Conservation (phyloP, 768 basidiomycete genomes). For the Hygrophoropsis aurantiaca region DNA sequence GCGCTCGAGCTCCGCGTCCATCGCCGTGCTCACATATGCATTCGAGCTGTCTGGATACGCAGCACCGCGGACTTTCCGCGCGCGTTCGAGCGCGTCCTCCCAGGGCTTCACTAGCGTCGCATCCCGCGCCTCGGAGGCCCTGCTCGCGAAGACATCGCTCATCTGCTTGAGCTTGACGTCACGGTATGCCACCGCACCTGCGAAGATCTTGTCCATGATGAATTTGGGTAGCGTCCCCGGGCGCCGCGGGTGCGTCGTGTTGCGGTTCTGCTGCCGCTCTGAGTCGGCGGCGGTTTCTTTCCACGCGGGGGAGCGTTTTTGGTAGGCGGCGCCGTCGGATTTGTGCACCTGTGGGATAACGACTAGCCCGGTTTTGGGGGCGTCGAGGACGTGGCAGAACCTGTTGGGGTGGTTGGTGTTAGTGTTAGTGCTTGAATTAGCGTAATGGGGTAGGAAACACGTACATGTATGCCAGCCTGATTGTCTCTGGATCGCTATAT, state of each 20-base stretch:
- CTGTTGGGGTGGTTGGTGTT: too few species aligned
- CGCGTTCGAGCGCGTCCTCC: constrained; percentile 29
- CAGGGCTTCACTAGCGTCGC: constrained; percentile 35
- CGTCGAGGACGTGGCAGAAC: constrained; percentile 58
- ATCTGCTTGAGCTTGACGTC: constrained; percentile 4
- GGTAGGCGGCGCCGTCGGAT: too few species aligned
- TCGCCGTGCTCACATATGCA: too few species aligned
- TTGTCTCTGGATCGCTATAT: constrained; percentile 47
- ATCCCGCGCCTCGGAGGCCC: constrained; percentile 3
- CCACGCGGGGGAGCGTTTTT: constrained; percentile 32
- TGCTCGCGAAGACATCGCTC: not conserved
- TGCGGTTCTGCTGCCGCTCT: not conserved
- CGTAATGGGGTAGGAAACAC: constrained; percentile 8
- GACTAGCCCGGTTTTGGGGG: constrained; percentile 56
- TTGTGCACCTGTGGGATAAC: constrained; percentile 35
- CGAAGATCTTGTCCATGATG: constrained; percentile 31
- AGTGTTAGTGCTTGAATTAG: too few species aligned
- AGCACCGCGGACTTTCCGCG: constrained; percentile 9
- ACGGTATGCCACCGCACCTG: constrained; percentile 3
- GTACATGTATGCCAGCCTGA: constrained; percentile 55
- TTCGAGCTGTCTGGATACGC: constrained; percentile 1
- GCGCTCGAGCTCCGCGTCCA: constrained; percentile 30
- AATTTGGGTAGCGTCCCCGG: constrained; percentile 12
- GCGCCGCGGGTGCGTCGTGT: constrained; percentile 10
- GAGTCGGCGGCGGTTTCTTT: constrained; percentile 9